Percentiles rank a stretch among this genome's conserved stretches.
These are phyloP conservation scores for Claviceps capensis DNA, from an alignment of 2,329 filamentous ascomycete species.

Conservation along the genomic window DNA sequence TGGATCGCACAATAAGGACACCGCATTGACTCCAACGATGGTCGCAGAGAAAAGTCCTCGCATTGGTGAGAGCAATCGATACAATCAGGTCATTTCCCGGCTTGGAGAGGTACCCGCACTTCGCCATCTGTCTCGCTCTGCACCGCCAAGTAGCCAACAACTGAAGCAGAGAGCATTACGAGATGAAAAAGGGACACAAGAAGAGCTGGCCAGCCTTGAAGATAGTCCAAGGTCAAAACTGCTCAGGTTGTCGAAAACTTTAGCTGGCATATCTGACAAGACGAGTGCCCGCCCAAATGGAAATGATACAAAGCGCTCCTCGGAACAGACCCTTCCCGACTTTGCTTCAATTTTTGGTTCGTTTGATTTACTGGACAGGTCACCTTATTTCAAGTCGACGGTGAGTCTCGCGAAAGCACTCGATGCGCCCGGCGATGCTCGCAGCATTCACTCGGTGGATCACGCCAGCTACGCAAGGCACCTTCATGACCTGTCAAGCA, in stretches of 20 bases:
- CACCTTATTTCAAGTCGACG: conserved; percentile 10
- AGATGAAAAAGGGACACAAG: not conserved
- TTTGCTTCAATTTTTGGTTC: conserved; percentile 16
- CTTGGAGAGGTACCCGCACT: not conserved
- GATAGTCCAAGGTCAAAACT: not conserved
- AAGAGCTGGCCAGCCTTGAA: not conserved
- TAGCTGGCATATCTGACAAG: not conserved
- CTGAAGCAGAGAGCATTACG: not conserved
- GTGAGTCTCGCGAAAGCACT: conserved; percentile 1
- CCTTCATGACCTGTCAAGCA: conserved; percentile 14
- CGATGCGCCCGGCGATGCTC: conserved; percentile 1
- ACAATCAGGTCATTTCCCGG: not conserved
- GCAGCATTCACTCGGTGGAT: conserved; percentile 1
- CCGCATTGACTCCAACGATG: not conserved
- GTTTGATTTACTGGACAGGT: conserved; percentile 14
- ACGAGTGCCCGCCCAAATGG: not conserved
- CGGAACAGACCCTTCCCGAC: conserved; percentile 15
- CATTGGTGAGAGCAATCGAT: not conserved
- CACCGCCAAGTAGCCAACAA: conserved; percentile 1
- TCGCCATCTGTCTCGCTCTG: conserved; percentile 2
- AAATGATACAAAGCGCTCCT: conserved; percentile 1
- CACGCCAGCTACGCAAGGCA: conserved; percentile 8
- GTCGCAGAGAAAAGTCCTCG: not conserved
- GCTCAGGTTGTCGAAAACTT: not conserved
- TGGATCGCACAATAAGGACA: not conserved